Evolutionary conservation across 768 basidiomycete genomes (phyloP).

Genomic region (Gymnopilus dilepis): DNA sequence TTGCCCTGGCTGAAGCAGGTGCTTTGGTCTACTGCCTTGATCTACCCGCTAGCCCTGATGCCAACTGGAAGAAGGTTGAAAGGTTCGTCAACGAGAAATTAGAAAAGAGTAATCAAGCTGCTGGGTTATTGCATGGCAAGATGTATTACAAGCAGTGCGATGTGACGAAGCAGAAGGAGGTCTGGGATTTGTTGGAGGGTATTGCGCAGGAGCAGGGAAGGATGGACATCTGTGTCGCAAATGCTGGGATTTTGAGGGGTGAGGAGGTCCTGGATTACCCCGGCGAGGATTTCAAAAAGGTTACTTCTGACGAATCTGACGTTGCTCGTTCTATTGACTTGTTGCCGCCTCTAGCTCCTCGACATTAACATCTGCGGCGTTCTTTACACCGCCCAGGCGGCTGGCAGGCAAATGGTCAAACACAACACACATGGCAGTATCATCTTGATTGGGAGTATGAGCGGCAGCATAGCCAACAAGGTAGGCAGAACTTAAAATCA

Average conservation of each 20-base stretch:
- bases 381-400: constrained; percentile 65
- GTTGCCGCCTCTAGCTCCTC: constrained; percentile 37
- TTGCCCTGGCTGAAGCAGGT: constrained; percentile 33
- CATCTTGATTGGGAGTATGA: constrained; percentile 65
- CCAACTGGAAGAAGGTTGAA: constrained; percentile 53
- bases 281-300: constrained; percentile 60
- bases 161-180: constrained; percentile 57
- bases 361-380: constrained; percentile 67
- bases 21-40: constrained; percentile 63
- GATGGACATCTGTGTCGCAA: constrained; percentile 69
- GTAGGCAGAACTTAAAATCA: constrained; percentile 6
- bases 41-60: constrained; percentile 51
- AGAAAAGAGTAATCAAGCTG: constrained; percentile 16
- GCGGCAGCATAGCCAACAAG: constrained; percentile 62
- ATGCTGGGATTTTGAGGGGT: constrained; percentile 62
- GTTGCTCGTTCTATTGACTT: neutral
- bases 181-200: constrained; percentile 52
- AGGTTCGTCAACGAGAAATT: constrained; percentile 42
- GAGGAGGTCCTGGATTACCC: constrained; percentile 62
- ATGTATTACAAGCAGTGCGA: constrained; percentile 58
- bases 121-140: constrained; percentile 26
- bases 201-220: constrained; percentile 65
- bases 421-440: constrained; percentile 56
- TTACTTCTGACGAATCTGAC: constrained; percentile 24
- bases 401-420: constrained; percentile 60